Evolutionary conservation across 73 alveolate species (phyloP), one percentile per base, ranked within the genome.

Genomic region (Breviolum minutum): DNA sequence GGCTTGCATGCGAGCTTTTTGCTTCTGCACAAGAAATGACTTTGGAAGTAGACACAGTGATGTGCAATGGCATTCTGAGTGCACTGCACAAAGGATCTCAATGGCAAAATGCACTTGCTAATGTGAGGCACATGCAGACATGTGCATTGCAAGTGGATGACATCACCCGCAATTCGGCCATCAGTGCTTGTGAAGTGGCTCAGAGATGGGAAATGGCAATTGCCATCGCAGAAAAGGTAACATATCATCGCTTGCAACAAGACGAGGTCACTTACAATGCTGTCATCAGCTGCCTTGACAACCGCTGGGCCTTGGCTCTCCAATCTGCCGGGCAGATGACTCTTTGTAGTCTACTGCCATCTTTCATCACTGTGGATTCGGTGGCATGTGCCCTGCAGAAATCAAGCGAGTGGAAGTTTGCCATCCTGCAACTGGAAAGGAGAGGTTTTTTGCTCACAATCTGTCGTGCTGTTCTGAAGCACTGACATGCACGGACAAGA

Each of bases 351-450:
- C 30, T 74, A 11, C 70, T 29, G 26, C 80, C 98, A 63, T 26
- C 74, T 26, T 62, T 27, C 60, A 29, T 92, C 69, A 81, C 91
- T 68, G 8, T 92, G 64, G 98, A 73, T 63, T 14, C 90, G 4
- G 29, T 69, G n/a, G 90, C 91, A 27, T 61, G 26, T 19, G 81
- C 90, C 16, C 74, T 92, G 27, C 98, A 29, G 14, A 60, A 24
- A 81, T 85, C 94, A 26, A 62, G 79, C 16, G 64, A 92, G 54
- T 92, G 98, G 98, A 66, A 7, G 60, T 7, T 92, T 24, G 91
- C 98, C 7, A 61, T 92, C 10, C 90, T 12, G 62, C 98, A 74
- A 24, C 86, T 92, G 48, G 60, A 63, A 76, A 92, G 98, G 98
- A 89, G 82, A 11, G 77, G 54, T 40, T 40, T 40, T 40, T 40